Evolutionary conservation across 441 rosid species (phyloP).

Genomic region (Gossypium lobatum): DNA sequence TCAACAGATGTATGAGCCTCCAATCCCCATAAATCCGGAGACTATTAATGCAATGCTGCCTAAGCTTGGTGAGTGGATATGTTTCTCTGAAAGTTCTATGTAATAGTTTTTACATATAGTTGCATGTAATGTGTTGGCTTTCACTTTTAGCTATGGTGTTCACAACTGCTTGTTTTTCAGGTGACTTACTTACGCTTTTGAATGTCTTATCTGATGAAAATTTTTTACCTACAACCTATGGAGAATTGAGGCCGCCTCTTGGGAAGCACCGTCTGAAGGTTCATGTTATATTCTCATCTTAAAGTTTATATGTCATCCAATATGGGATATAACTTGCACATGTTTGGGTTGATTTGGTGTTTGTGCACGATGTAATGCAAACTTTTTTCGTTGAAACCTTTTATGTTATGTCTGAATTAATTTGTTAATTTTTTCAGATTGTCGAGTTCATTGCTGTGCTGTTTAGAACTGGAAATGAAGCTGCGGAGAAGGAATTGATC

Average conservation of each 20-base stretch:
- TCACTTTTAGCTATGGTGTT: constrained; percentile 13
- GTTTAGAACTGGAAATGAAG: constrained; percentile 72
- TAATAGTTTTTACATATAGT: neutral
- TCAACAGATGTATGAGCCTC: constrained; percentile 79
- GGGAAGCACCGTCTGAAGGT: constrained; percentile 99
- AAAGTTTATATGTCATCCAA: constrained; percentile 11
- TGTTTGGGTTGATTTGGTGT: neutral
- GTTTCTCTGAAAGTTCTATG: neutral
- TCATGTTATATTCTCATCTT: constrained; percentile 21
- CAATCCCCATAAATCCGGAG: constrained; percentile 71
- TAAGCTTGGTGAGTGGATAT: constrained; percentile 60
- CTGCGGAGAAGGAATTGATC: constrained; percentile 72
- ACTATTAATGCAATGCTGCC: constrained; percentile 93
- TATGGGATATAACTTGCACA: too few species aligned
- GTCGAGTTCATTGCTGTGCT: constrained; percentile 93
- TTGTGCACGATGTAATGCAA: neutral
- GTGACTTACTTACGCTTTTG: constrained; percentile 66
- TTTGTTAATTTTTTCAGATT: constrained; percentile 38
- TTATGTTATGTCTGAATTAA: neutral
- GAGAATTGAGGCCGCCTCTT: constrained; percentile 90
- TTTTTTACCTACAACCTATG: constrained; percentile 80
- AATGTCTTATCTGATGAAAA: constrained; percentile 73
- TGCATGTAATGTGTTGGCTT: neutral
- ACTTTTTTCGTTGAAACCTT: neutral
- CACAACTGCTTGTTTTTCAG: constrained; percentile 31